Conservation (phyloP, 2,329 filamentous ascomycete genomes). For the Trichoderma citrinoviride region DNA sequence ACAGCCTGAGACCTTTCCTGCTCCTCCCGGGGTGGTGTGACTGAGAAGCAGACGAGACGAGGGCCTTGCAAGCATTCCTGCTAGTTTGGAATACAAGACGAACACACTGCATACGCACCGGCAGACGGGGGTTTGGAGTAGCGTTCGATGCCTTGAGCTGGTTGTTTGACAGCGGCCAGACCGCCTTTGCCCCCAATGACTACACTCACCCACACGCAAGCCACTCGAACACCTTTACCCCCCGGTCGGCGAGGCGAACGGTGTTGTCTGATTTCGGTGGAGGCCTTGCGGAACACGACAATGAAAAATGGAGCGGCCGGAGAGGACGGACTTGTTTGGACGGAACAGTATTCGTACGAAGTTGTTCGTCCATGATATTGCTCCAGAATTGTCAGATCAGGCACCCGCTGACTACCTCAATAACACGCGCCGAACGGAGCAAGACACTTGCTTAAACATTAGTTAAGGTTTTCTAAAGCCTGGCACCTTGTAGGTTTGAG, state of each 20-base stretch:
- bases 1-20: slow-evolving; percentile 1
- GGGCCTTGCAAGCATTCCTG: slow-evolving; percentile 8
- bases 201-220: neutral
- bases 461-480: too few relatives aligned
- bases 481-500: too few relatives aligned
- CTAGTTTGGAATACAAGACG: neutral
- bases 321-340: neutral
- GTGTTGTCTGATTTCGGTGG: slow-evolving; percentile 7
- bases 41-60: neutral
- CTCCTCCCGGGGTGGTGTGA: slow-evolving; percentile 2
- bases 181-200: slow-evolving; percentile 12
- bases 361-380: neutral
- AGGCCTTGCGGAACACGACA: neutral
- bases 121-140: neutral
- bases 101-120: neutral
- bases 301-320: slow-evolving; percentile 5
- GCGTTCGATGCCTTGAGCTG: neutral
- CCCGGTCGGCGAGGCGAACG: neutral
- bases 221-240: neutral
- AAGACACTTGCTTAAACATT: neutral
- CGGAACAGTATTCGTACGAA: neutral
- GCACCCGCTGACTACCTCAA: slow-evolving; percentile 8
- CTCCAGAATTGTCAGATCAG: slow-evolving; percentile 6
- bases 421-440: neutral
- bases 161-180: slow-evolving; percentile 14